Evolutionary conservation across 1,139 yeast species (phyloP).

Genomic region (Candida pseudocylindracea): DNA sequence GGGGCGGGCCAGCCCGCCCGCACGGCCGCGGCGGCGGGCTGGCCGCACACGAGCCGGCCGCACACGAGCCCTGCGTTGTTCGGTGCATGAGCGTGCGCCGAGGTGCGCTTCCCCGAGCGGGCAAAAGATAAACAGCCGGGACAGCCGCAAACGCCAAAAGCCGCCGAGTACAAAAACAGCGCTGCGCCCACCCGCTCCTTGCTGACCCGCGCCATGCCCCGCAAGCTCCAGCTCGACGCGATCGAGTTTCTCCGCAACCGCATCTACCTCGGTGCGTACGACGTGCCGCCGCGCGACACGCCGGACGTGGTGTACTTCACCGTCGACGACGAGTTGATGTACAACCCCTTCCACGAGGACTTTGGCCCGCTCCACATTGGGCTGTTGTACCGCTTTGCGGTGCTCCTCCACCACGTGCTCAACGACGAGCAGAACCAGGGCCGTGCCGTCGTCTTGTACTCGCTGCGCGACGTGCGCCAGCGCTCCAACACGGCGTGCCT

Average conservation of each 20-base stretch:
- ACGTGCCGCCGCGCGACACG: constrained; percentile 56
- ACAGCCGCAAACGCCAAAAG: too few species aligned
- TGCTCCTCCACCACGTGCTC: constrained; percentile 71
- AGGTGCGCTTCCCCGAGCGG: too few species aligned
- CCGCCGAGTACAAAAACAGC: too few species aligned
- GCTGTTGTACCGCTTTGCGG: constrained; percentile 85
- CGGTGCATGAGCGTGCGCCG: too few species aligned
- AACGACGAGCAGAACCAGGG: constrained; percentile 71
- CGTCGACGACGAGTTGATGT: constrained; percentile 77
- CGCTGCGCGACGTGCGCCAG: constrained; percentile 59
- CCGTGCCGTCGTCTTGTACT: constrained; percentile 78
- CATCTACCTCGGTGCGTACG: constrained; percentile 80
- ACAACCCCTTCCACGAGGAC: constrained; percentile 83
- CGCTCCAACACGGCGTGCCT: constrained; percentile 91
- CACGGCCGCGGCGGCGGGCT: too few species aligned
- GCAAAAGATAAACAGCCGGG: too few species aligned
- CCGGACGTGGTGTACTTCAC: constrained; percentile 67
- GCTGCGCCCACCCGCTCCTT: too few species aligned
- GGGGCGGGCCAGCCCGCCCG: too few species aligned
- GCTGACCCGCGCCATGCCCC: too few species aligned
- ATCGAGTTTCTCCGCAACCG: constrained; percentile 14
- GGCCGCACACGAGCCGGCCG: constrained; percentile 1
- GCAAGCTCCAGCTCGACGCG: too few species aligned
- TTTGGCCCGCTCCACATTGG: constrained; percentile 94
- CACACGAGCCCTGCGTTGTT: too few species aligned